Evolutionary conservation across 1,284 basidiomycete species (phyloP), one percentile per base, ranked within the genome.

Genomic region (Pseudozyma hubeiensis): DNA sequence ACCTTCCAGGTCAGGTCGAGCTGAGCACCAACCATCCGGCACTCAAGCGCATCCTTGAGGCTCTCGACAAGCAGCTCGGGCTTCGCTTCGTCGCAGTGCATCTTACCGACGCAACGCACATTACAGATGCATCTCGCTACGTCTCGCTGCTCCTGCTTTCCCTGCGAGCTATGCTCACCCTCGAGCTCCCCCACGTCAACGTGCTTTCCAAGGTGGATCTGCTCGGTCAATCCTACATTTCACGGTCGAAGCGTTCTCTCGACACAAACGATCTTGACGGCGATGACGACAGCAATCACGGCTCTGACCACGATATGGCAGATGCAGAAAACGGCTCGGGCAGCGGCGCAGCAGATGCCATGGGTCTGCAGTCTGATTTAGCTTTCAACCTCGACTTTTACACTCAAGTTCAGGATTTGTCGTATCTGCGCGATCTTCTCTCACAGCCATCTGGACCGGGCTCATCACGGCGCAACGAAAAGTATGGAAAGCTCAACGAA

Each of bases 351-450:
- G 43, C 24, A 24, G 24, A 24, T 24, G 24, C 48, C 34, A 56
- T 57, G 54, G 68, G 57, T 17, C 41, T 73, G 35, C 40, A 47
- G 35, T 55, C 56, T 14, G 63, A 68, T 35, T 40, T 24, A 77
- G 94, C 94, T 40, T 98, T 99, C 87, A 97, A 96, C 81, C 90
- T 99, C 44, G 93, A 96, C 76, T 99, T 93, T 85, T 99, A 99
- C 84, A 98, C 97, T 43, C 93, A 99, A 85, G 96, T 97, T 0
- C 94, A 97, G 85, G 95, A 99, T 84, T 87, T 99, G 0, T 91
- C 91, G 0, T 92, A 98, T 84, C 89, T 99, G 7, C 89, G 93
- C 73, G 91, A 91, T 63, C 87, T 90, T 1, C 89, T 97, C 17
- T 83, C 87, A 30, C 61, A 61, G 10, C 66, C 72, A 29, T 62